Percentiles rank a stretch among this genome's conserved stretches.
phyloP scores from a whole-genome alignment of 495 filamentous ascomycete genomes.

The Penicillium cinerascens region DNA sequence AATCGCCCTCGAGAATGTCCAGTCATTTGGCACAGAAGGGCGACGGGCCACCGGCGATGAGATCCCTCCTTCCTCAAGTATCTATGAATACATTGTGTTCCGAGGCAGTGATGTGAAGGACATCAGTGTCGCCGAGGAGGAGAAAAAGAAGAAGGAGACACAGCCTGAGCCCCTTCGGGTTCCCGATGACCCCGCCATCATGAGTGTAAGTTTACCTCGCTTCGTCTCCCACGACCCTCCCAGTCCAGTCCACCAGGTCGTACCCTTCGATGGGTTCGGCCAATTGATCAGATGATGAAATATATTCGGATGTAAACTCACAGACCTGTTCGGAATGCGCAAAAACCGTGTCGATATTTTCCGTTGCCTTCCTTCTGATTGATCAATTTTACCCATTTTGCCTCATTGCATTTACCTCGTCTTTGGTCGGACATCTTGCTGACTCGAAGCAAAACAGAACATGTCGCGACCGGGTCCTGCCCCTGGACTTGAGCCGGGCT shows the following conservation, averaged over 20 bases:
- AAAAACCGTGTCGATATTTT: conserved; percentile 91
- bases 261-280: conserved; percentile 5
- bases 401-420: conserved; percentile 1
- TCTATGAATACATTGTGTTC: conserved; percentile 99
- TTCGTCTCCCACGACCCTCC: neutral
- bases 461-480: conserved; percentile 30
- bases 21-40: conserved; percentile 89
- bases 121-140: conserved; percentile 76
- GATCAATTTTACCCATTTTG: conserved; percentile 26
- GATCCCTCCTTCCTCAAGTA: conserved; percentile 70
- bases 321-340: conserved; percentile 74
- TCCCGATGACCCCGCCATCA: conserved; percentile 93
- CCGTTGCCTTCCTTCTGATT: conserved; percentile 99
- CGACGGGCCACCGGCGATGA: conserved; percentile 74
- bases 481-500: conserved; percentile 23
- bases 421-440: conserved; percentile 15
- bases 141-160: conserved; percentile 73
- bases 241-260: neutral
- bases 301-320: conserved; percentile 55
- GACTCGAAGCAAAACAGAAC: conserved; percentile 33
- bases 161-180: conserved; percentile 63
- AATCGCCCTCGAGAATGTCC: conserved; percentile 92
- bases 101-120: conserved; percentile 98
- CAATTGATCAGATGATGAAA: conserved; percentile 58
- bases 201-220: conserved; percentile 74